phyloP scores from a whole-genome alignment of 2,329 filamentous ascomycete genomes.

The Rhinocladiella similis region DNA sequence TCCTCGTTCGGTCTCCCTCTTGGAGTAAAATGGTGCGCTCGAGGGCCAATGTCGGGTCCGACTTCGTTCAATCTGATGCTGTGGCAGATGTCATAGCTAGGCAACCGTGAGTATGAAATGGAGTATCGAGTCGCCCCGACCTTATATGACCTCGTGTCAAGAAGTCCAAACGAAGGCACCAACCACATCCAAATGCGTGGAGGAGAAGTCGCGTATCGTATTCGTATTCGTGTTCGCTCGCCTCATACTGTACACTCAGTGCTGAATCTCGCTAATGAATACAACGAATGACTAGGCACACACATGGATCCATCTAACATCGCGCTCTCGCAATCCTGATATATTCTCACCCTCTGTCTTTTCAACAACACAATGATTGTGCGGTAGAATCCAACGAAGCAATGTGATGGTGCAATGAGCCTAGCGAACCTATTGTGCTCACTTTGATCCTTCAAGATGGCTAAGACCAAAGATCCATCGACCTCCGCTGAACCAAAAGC shows the following conservation, averaged over 20 bases:
- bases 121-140: background rate
- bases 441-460: constrained; percentile 5
- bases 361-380: background rate
- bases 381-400: no score
- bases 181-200: background rate
- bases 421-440: background rate
- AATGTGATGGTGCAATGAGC: background rate
- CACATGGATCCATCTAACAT: no score
- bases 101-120: background rate
- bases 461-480: constrained; percentile 1
- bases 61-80: no score
- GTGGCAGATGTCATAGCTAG: background rate
- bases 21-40: no score
- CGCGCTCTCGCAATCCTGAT: background rate
- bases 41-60: no score
- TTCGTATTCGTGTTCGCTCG: constrained; percentile 1
- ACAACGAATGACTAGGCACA: no score
- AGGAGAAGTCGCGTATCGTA: background rate
- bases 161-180: no score
- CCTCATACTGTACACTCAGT: background rate
- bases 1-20: no score
- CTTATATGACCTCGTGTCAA: background rate
- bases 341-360: background rate
- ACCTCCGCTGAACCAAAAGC: constrained; percentile 8
- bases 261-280: background rate